Conservation (phyloP, 495 filamentous ascomycete species). For the Bacidia gigantensis region DNA sequence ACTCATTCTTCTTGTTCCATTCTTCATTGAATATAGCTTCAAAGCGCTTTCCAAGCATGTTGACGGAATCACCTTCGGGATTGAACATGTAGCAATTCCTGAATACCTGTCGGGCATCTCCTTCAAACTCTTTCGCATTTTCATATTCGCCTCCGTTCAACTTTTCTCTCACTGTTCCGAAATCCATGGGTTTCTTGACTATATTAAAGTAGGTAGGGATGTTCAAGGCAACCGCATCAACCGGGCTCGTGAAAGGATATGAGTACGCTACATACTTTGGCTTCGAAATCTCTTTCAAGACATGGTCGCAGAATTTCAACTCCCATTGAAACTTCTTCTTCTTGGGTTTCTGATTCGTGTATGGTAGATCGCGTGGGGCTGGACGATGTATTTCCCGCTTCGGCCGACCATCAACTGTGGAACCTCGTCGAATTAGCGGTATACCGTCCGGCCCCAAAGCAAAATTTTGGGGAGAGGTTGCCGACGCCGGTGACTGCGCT, state of each 20-base stretch:
- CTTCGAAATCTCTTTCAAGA: conserved; percentile 65
- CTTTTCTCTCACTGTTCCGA: conserved; percentile 62
- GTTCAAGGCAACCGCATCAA: conserved; percentile 87
- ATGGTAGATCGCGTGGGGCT: conserved; percentile 72
- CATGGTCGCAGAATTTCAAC: conserved; percentile 75
- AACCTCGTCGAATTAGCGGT: conserved; percentile 88
- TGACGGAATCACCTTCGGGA: conserved; percentile 58
- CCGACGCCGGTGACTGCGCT: conserved; percentile 25
- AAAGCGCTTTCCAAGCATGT: conserved; percentile 52
- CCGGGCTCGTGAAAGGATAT: conserved; percentile 60
- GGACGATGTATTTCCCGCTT: conserved; percentile 92
- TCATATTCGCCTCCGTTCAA: conserved; percentile 69
- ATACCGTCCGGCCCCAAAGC: conserved; percentile 70
- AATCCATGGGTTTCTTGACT: conserved; percentile 94
- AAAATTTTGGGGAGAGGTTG: conserved; percentile 52
- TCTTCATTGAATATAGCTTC: conserved; percentile 59
- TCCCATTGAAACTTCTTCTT: conserved; percentile 89
- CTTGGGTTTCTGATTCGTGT: conserved; percentile 65
- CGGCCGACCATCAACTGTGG: conserved; percentile 63
- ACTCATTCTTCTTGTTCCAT: conserved; percentile 59
- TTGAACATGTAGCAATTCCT: conserved; percentile 90
- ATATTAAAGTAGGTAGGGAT: conserved; percentile 87
- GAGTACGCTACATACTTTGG: conserved; percentile 51
- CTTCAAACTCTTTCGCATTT: conserved; percentile 71
- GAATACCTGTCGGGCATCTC: conserved; percentile 70